Evolutionary conservation across 768 basidiomycete species (phyloP), one percentile per base, ranked within the genome.

Genomic region (Phylloporus scabripes): DNA sequence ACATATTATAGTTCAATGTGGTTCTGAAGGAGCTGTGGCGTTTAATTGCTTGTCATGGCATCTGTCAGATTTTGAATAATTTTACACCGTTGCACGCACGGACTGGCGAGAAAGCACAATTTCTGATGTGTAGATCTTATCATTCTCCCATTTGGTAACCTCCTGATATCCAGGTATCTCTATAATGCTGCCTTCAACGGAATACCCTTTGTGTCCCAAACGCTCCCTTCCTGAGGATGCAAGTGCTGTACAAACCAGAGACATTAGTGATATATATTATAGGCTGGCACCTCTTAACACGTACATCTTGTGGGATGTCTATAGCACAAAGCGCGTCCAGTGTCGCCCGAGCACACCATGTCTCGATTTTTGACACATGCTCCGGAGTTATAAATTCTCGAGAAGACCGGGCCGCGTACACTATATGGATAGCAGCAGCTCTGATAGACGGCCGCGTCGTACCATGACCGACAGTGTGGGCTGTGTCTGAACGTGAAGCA

Each of bases 401-500:
- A 23, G 85, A 83, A 36, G 72, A 74, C 42, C 88, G 79, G 37
- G 82, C 77, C n/a, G 88, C 88, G 60, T 87, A 92, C 5, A 90
- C 78, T 78, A 90, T 86, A 51, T 91, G 88, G 18, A 79, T 79
- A 14, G 85, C 83, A 14, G 88, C 85, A n/a, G 84, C 89, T 57
- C 78, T 76, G 58, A 91, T 89, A 49, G 59, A 55, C 15, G 71
- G 60, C 17, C 50, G 58, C 4, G 20, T 24, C 55, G 47, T n/a
- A 37, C 46, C 42, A 41, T 36, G 24, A 51, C 20, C 18, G 17
- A 48, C 39, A 40, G 56, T 46, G 14, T 46, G 45, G 12, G 38
- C 48, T 17, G 42, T 46, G n/a, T 36, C 50, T 53, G 41, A 21
- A 7, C 28, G 40, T 24, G 61, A 55, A 7, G 29, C 15, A 17